These are phyloP conservation scores for Groenewaldozyma sp. DNA, from an alignment of 1,139 yeast genomes.

Conservation along the genomic window DNA sequence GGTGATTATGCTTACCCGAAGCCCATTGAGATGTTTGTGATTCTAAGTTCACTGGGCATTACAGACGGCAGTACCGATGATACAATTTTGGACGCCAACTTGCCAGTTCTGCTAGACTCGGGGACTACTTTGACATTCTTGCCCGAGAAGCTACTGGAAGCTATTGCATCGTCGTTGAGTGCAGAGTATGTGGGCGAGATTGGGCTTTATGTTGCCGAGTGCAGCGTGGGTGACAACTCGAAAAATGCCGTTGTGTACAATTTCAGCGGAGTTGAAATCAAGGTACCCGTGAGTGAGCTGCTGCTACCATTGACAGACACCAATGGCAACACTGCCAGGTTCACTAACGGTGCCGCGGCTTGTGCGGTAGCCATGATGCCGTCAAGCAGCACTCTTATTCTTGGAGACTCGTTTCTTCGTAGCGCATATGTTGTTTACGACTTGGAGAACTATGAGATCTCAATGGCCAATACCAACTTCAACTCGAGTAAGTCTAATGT, in stretches of 20 bases:
- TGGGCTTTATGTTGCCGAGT: conserved; percentile 12
- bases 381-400: conserved; percentile 22
- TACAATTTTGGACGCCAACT: conserved; percentile 8
- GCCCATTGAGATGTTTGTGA: conserved; percentile 16
- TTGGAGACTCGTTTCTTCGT: conserved; percentile 71
- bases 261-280: conserved; percentile 24
- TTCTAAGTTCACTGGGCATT: conserved; percentile 13
- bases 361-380: conserved; percentile 23
- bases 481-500: conserved; percentile 18
- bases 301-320: conserved; percentile 15
- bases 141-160: conserved; percentile 17
- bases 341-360: conserved; percentile 17
- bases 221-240: conserved; percentile 7
- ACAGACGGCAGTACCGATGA: conserved; percentile 7
- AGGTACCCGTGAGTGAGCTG: conserved; percentile 21
- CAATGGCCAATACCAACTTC: conserved; percentile 50
- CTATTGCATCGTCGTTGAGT: conserved; percentile 18
- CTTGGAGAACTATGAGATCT: conserved; percentile 53
- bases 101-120: conserved; percentile 26
- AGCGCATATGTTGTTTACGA: conserved; percentile 71
- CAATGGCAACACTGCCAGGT: conserved; percentile 13
- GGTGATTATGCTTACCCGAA: conserved; percentile 6
- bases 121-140: conserved; percentile 31
- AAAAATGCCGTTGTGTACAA: conserved; percentile 19
- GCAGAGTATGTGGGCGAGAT: conserved; percentile 14